Evolutionary conservation across 1,139 yeast species (phyloP).

Genomic region (Geotrichum australiense): DNA sequence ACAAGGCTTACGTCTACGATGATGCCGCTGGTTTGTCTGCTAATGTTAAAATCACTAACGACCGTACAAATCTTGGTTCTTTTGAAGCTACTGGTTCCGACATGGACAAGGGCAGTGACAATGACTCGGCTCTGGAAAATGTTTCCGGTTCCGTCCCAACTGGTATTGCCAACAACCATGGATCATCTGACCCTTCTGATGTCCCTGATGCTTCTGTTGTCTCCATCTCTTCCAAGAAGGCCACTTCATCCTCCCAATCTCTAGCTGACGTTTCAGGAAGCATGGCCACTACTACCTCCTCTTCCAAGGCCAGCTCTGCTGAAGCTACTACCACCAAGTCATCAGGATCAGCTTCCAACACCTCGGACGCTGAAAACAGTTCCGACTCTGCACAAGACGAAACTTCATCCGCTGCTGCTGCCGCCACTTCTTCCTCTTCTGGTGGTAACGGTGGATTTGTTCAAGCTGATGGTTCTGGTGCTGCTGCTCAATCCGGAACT

Average conservation of each 20-base stretch:
- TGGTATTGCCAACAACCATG: conserved; percentile 20
- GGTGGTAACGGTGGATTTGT: conserved; percentile 8
- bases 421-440: conserved; percentile 11
- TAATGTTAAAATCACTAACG: conserved; percentile 53
- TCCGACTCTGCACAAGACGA: conserved; percentile 16
- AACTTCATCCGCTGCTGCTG: conserved; percentile 12
- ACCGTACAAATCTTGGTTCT: conserved; percentile 52
- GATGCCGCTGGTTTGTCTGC: conserved; percentile 41
- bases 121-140: conserved; percentile 22
- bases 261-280: conserved; percentile 14
- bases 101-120: conserved; percentile 38
- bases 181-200: conserved; percentile 14
- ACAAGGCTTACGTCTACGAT: conserved; percentile 53
- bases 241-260: conserved; percentile 9
- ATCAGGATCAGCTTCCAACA: conserved; percentile 16
- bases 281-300: conserved; percentile 12
- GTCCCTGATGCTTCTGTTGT: conserved; percentile 23
- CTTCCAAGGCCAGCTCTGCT: conserved; percentile 19
- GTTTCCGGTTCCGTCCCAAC: conserved; percentile 22
- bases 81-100: conserved; percentile 60
- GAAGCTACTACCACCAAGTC: conserved; percentile 17
- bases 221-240: conserved; percentile 16
- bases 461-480: background rate
- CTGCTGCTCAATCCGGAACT: background rate
- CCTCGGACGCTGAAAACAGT: conserved; percentile 16